Conservation (phyloP, 176 grass and related monocot genomes). For the Pontederia crassipes region DNA sequence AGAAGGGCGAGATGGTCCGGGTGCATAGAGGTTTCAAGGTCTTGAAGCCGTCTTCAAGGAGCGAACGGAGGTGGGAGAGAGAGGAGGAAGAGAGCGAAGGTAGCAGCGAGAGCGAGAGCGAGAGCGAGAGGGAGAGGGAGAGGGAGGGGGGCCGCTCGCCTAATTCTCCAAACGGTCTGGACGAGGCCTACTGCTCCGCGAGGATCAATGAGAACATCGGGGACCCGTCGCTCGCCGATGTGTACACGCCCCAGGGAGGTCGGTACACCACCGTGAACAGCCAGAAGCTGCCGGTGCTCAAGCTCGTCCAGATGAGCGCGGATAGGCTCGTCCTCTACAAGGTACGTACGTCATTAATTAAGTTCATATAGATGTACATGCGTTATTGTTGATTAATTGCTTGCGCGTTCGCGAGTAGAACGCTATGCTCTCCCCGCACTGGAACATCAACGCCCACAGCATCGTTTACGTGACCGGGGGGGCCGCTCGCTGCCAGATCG, state of each 20-base stretch:
- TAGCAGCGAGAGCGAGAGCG: slow-evolving; percentile 1
- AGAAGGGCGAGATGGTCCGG: slow-evolving; percentile 24
- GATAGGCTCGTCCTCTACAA: slow-evolving; percentile 7
- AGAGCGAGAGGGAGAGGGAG: not conserved
- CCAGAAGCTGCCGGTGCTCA: slow-evolving; percentile 17
- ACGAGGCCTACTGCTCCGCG: slow-evolving; percentile 25
- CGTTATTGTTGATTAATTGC: too few relatives aligned
- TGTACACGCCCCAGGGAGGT: slow-evolving; percentile 11
- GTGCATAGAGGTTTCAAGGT: slow-evolving; percentile 19
- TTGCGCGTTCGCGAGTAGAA: too few relatives aligned
- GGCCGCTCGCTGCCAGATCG: too few relatives aligned
- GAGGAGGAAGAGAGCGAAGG: slow-evolving; percentile 2
- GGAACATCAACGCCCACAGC: too few relatives aligned
- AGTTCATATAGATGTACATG: too few relatives aligned
- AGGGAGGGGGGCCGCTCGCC: not conserved
- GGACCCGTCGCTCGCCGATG: slow-evolving; percentile 11
- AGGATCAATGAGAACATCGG: slow-evolving; percentile 25
- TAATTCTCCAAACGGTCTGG: slow-evolving; percentile 9
- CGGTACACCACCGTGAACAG: slow-evolving; percentile 7
- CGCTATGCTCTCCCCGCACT: too few relatives aligned
- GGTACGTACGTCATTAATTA: not conserved
- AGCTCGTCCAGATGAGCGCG: not conserved
- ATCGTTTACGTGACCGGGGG: too few relatives aligned
- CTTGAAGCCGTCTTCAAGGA: not conserved
- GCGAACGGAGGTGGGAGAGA: not conserved